A percentile compares a stretch with the other conserved stretches of the same genome.
These are phyloP conservation scores for Pseudogymnoascus pannorum DNA, from an alignment of 2,329 filamentous ascomycete genomes.

Conservation along the genomic window DNA sequence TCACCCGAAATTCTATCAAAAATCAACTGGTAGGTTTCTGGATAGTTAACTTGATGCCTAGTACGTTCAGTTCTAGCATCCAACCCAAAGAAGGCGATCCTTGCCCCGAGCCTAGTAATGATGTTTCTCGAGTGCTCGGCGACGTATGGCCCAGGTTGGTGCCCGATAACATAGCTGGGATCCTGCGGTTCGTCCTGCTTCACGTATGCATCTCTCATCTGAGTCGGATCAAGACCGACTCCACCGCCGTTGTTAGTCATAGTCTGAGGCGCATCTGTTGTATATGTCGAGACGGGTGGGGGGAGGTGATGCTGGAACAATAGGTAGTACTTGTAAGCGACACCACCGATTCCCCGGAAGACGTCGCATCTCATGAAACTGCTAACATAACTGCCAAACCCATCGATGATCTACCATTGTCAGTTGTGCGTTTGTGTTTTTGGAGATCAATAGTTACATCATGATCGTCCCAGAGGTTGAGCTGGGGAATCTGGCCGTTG, in stretches of 20 bases:
- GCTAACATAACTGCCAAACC: constrained; percentile 88
- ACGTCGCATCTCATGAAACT: constrained; percentile 90
- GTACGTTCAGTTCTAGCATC: constrained; percentile 95
- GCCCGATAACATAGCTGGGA: constrained; percentile 59
- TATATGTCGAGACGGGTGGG: constrained; percentile 79
- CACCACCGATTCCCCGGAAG: constrained; percentile 83
- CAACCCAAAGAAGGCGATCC: constrained; percentile 78
- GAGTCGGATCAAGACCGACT: constrained; percentile 55
- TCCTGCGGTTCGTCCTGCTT: constrained; percentile 51
- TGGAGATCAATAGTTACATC: constrained; percentile 56
- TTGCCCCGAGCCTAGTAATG: constrained; percentile 74
- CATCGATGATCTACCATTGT: constrained; percentile 64
- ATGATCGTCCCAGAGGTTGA: constrained; percentile 98
- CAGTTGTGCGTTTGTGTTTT: constrained; percentile 18
- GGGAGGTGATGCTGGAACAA: constrained; percentile 93
- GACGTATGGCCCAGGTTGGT: constrained; percentile 72
- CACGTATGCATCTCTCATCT: constrained; percentile 70
- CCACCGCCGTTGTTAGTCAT: constrained; percentile 51
- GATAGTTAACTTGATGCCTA: constrained; percentile 88
- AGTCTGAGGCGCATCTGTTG: constrained; percentile 56
- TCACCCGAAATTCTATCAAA: constrained; percentile 71
- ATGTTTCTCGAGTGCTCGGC: constrained; percentile 80
- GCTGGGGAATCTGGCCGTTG: constrained; percentile 86
- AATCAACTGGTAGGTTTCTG: constrained; percentile 78
- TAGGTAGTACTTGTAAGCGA: constrained; percentile 97